Evolutionary conservation across 345 rosid species (phyloP).

Genomic region (Garcia nutans): DNA sequence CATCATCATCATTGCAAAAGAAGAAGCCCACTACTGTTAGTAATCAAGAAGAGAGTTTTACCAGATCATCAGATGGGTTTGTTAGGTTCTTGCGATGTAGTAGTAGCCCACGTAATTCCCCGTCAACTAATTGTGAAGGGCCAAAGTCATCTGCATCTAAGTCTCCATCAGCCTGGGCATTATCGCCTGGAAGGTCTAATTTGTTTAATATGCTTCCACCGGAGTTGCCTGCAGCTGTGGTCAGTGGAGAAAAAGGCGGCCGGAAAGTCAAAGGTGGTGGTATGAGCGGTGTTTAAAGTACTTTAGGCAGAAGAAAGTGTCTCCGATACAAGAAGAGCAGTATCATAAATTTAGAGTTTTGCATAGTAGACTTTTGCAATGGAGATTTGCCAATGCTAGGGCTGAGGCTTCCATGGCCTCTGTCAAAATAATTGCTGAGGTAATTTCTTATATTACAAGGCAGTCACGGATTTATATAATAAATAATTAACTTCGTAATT

Average conservation of each 20-base stretch:
- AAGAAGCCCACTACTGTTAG: conserved; percentile 10
- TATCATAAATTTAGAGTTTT: conserved; percentile 44
- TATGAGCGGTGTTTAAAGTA: conserved; percentile 61
- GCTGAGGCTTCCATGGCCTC: conserved; percentile 45
- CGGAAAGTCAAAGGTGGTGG: conserved; percentile 29
- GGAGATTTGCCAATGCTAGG: conserved; percentile 63
- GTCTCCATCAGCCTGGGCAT: conserved; percentile 76
- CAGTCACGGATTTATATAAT: neutral
- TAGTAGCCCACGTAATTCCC: conserved; percentile 32
- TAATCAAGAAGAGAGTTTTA: neutral
- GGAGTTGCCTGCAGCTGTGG: conserved; percentile 20
- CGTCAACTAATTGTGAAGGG: conserved; percentile 20
- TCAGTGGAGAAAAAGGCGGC: conserved; percentile 15
- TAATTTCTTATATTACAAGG: conserved; percentile 11
- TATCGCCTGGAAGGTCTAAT: conserved; percentile 59
- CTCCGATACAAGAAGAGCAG: conserved; percentile 52
- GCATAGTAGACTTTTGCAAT: conserved; percentile 52
- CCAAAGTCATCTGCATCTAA: conserved; percentile 29
- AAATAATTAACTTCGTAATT: neutral
- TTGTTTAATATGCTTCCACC: conserved; percentile 28
- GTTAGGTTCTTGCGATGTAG: conserved; percentile 43
- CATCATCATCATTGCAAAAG: neutral
- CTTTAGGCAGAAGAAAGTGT: conserved; percentile 61
- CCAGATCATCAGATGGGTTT: conserved; percentile 22
- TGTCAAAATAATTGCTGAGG: conserved; percentile 42